Conservation (phyloP, 148 eudicot genomes). For the Nepenthes mirabilis region DNA sequence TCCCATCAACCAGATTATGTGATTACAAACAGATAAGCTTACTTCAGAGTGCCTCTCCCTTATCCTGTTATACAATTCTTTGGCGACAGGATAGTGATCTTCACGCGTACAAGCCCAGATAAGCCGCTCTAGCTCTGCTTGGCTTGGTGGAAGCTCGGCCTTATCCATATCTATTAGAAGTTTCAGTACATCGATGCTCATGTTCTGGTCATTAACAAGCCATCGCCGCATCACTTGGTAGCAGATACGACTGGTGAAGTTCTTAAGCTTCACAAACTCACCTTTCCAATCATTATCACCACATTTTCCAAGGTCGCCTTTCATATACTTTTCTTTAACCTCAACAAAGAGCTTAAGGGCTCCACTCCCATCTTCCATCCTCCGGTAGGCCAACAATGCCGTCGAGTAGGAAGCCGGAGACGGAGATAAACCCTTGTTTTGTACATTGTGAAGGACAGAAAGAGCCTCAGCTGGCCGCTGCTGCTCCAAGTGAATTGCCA, state of each 20-base stretch:
- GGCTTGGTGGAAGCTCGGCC: conserved; percentile 40
- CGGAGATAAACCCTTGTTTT: conserved; percentile 47
- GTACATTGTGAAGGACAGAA: conserved; percentile 43
- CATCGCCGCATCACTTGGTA: conserved; percentile 79
- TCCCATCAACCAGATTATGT: conserved; percentile 88
- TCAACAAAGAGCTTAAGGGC: conserved; percentile 48
- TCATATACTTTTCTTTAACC: conserved; percentile 35
- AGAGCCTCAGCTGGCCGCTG: conserved; percentile 53
- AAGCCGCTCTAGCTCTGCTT: conserved; percentile 59
- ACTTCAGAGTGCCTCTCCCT: conserved; percentile 51
- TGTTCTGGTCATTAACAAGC: conserved; percentile 55
- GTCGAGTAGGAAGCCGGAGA: conserved; percentile 84
- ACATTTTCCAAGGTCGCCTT: conserved; percentile 33
- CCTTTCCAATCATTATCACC: conserved; percentile 47
- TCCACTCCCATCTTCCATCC: conserved; percentile 77
- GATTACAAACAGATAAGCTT: conserved; percentile 87
- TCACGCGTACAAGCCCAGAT: conserved; percentile 85
- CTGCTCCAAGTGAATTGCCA: conserved; percentile 58
- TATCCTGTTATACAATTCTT: conserved; percentile 65
- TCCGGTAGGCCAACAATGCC: conserved; percentile 60
- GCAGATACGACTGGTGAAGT: conserved; percentile 63
- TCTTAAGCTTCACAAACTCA: conserved; percentile 48
- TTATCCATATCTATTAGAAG: conserved; percentile 63
- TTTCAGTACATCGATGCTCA: conserved; percentile 47
- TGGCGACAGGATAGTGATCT: conserved; percentile 64